Percentiles rank a stretch among this genome's conserved stretches.
These are phyloP conservation scores for Zasmidium cellare DNA, from an alignment of 2,329 filamentous ascomycete genomes.

Conservation along the genomic window DNA sequence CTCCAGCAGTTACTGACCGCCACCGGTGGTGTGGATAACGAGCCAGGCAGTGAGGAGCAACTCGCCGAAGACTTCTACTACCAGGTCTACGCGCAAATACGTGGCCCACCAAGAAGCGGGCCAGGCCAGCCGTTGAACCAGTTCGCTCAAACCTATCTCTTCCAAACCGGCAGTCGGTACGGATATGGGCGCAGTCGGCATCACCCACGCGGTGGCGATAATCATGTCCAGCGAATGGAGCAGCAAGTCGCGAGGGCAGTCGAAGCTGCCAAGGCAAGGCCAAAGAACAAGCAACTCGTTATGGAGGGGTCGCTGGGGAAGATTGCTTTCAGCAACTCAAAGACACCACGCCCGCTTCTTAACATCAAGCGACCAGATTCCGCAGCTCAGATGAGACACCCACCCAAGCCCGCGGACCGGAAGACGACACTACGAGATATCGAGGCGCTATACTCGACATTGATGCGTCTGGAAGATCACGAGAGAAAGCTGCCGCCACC, in stretches of 20 bases:
- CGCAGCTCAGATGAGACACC: conserved; percentile 54
- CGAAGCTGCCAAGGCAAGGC: conserved; percentile 94
- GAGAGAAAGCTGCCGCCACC: conserved; percentile 75
- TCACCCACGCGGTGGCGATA: conserved; percentile 81
- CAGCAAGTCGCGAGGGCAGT: conserved; percentile 97
- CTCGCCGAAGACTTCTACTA: conserved; percentile 97
- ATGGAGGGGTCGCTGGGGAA: conserved; percentile 96
- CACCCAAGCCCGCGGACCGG: conserved; percentile 62
- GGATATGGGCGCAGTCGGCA: conserved; percentile 65
- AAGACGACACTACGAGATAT: conserved; percentile 84
- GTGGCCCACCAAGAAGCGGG: conserved; percentile 80
- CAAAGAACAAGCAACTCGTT: conserved; percentile 95
- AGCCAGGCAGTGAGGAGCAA: conserved; percentile 70
- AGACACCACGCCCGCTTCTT: conserved; percentile 90
- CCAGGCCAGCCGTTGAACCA: conserved; percentile 91
- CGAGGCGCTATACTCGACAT: conserved; percentile 79
- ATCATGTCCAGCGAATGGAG: conserved; percentile 98
- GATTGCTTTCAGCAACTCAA: conserved; percentile 98
- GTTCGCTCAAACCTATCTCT: conserved; percentile 96
- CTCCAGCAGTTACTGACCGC: conserved; percentile 93
- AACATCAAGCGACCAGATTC: conserved; percentile 89
- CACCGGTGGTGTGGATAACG: conserved; percentile 81
- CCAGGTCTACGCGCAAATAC: conserved; percentile 93
- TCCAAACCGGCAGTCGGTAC: conserved; percentile 86
- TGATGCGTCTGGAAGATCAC: conserved; percentile 95